Evolutionary conservation across 495 filamentous ascomycete genomes (phyloP).

Genomic region (Podospora bellae-mahoneyi): DNA sequence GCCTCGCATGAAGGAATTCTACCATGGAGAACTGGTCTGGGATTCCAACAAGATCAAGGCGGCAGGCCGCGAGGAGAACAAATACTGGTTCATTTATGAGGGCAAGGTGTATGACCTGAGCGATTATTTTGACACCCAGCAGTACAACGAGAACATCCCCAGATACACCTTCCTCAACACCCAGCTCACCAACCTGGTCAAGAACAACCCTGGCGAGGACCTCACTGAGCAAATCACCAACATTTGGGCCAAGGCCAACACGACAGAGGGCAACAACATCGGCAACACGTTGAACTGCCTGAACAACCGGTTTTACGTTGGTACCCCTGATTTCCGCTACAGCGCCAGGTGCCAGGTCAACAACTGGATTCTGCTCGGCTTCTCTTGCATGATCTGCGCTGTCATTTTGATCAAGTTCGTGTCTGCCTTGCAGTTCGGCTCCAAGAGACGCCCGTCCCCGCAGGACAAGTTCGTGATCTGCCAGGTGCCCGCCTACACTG

Average conservation of each 20-base stretch:
- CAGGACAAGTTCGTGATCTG: constrained; percentile 99
- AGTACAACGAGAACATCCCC: constrained; percentile 40
- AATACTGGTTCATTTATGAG: constrained; percentile 76
- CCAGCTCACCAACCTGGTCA: constrained; percentile 60
- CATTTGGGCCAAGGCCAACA: constrained; percentile 35
- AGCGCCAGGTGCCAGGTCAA: constrained; percentile 77
- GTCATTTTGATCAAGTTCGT: constrained; percentile 89
- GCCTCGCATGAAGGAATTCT: constrained; percentile 76
- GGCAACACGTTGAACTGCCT: constrained; percentile 69
- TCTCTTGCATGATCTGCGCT: constrained; percentile 73
- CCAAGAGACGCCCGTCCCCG: constrained; percentile 80
- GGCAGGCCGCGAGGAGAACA: constrained; percentile 62
- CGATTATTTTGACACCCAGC: constrained; percentile 78
- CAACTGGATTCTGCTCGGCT: constrained; percentile 85
- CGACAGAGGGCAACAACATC: constrained; percentile 40
- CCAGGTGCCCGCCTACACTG: constrained; percentile 95
- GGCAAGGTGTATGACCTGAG: constrained; percentile 81
- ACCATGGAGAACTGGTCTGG: constrained; percentile 82
- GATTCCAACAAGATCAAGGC: constrained; percentile 51
- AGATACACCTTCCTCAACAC: constrained; percentile 66
- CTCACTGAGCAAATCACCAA: constrained; percentile 63
- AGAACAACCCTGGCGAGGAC: constrained; percentile 72
- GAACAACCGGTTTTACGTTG: constrained; percentile 77
- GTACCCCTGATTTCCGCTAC: constrained; percentile 80
- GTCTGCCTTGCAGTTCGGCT: constrained; percentile 88